Conservation (phyloP, 2,329 filamentous ascomycete species). For the Cytospora leucostoma region DNA sequence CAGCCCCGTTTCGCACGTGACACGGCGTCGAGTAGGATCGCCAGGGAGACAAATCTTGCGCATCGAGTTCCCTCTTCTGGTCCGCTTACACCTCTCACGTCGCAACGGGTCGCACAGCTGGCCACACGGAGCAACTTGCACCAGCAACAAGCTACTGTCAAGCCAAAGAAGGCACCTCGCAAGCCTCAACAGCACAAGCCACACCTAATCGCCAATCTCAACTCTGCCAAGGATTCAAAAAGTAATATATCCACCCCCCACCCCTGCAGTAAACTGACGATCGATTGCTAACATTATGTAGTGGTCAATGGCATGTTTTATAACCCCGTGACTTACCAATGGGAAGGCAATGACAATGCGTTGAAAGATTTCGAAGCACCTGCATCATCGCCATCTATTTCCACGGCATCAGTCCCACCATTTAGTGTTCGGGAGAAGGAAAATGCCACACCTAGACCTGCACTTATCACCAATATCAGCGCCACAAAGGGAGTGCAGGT, state of each 20-base stretch:
- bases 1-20: conserved; percentile 66
- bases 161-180: conserved; percentile 57
- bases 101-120: conserved; percentile 57
- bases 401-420: conserved; percentile 48
- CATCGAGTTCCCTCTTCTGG: conserved; percentile 58
- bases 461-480: conserved; percentile 89
- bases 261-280: not conserved
- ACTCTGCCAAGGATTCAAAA: conserved; percentile 72
- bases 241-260: conserved; percentile 64
- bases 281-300: conserved; percentile 39
- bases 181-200: conserved; percentile 69
- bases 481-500: conserved; percentile 85
- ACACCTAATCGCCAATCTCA: conserved; percentile 84
- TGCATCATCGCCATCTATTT: conserved; percentile 52
- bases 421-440: conserved; percentile 57
- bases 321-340: conserved; percentile 81
- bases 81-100: conserved; percentile 55
- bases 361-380: conserved; percentile 75
- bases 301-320: conserved; percentile 95
- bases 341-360: conserved; percentile 95
- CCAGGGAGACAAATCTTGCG: conserved; percentile 62
- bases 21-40: conserved; percentile 65
- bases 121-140: conserved; percentile 52
- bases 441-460: conserved; percentile 63
- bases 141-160: conserved; percentile 45